Evolutionary conservation across 306 rosid genomes (phyloP).

Genomic region (Cucurbita moschata): DNA sequence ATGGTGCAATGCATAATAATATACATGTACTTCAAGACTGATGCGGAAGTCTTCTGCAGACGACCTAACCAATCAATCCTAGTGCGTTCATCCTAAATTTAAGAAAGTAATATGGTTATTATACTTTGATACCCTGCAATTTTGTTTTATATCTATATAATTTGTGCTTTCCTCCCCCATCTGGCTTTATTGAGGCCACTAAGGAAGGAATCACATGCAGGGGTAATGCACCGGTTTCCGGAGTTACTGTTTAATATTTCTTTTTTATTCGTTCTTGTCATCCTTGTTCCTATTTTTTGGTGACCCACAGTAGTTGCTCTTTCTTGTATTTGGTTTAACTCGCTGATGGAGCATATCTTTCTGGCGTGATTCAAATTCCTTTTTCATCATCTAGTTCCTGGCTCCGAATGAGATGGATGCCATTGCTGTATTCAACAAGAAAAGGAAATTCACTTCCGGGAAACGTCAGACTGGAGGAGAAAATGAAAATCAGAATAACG

Average conservation of each 20-base stretch:
- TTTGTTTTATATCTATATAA: background rate
- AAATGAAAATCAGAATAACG: constrained; percentile 10
- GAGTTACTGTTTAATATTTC: background rate
- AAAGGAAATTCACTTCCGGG: background rate
- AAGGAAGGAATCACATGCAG: background rate
- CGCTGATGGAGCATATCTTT: background rate
- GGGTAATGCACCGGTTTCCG: background rate
- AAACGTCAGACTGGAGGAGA: constrained; percentile 10
- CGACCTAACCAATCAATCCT: no score
- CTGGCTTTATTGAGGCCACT: background rate
- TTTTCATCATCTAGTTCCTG: background rate
- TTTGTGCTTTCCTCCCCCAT: background rate
- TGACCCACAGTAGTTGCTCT: background rate
- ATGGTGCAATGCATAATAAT: no score
- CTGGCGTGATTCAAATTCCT: background rate
- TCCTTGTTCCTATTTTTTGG: background rate
- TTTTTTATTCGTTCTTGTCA: background rate
- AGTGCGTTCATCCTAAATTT: no score
- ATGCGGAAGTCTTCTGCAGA: no score
- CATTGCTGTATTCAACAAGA: background rate
- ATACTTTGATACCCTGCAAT: background rate
- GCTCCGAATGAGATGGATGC: background rate
- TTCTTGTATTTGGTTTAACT: background rate
- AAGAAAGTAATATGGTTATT: no score
- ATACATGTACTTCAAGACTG: no score